phyloP scores from a whole-genome alignment of 192 early-diverging fungal species.

The Funneliformis mosseae region DNA sequence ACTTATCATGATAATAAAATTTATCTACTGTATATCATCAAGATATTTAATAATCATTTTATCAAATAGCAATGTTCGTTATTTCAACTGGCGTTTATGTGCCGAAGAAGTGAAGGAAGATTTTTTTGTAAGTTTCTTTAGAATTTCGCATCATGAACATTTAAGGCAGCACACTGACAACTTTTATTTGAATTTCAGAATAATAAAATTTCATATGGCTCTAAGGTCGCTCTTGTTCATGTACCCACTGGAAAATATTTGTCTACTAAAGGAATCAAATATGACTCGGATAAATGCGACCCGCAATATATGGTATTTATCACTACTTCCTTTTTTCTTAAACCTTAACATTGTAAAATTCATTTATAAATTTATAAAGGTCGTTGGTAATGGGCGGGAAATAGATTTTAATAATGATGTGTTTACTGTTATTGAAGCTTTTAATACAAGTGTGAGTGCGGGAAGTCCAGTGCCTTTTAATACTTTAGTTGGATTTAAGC shows the following conservation, averaged over 20 bases:
- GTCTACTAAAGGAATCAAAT: not conserved
- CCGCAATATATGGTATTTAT: not conserved
- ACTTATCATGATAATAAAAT: slow-evolving; percentile 1
- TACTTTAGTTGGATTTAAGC: not conserved
- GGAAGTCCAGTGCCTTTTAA: not conserved
- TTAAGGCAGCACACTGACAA: not conserved
- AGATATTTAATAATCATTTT: slow-evolving; percentile 16
- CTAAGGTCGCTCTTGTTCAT: not conserved
- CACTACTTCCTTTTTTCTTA: not conserved
- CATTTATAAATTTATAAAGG: not conserved
- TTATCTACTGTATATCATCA: not conserved
- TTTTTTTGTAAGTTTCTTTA: not conserved
- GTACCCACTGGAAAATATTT: slow-evolving; percentile 7
- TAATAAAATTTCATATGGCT: not conserved
- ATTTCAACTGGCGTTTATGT: too few relatives aligned
- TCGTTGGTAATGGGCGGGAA: not conserved
- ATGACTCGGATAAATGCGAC: not conserved
- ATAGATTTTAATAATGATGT: not conserved
- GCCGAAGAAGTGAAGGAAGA: too few relatives aligned
- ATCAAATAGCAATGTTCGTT: slow-evolving; percentile 4
- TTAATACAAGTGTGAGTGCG: not conserved
- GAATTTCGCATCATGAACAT: not conserved
- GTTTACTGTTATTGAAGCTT: not conserved
- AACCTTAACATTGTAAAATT: not conserved
- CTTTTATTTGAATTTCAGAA: not conserved